Percentiles rank a stretch among this genome's conserved stretches.
Conservation (phyloP, 2,329 filamentous ascomycete genomes). For the Cladosporium sp. region DNA sequence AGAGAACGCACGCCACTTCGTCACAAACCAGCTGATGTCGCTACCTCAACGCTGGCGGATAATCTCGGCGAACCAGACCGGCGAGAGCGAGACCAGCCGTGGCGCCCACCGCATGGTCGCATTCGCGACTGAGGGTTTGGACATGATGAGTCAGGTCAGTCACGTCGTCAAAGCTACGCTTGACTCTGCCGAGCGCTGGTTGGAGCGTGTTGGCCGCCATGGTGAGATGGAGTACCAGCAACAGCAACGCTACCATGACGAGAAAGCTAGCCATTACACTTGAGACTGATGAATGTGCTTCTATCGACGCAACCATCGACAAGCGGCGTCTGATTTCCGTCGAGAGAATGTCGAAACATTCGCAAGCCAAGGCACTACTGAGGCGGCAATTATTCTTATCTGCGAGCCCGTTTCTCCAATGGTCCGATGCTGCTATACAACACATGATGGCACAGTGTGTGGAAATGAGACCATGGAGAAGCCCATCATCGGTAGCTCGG, state of each 20-base stretch:
- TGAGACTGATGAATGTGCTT: background rate
- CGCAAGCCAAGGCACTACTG: background rate
- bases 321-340: background rate
- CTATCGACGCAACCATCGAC: background rate
- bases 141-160: slow-evolving; percentile 91
- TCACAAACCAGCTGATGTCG: slow-evolving; percentile 77
- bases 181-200: slow-evolving; percentile 86
- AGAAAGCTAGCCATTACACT: slow-evolving; percentile 7
- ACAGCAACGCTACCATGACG: slow-evolving; percentile 4
- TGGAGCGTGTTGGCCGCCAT: slow-evolving; percentile 47
- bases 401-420: background rate
- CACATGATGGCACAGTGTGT: too few relatives aligned
- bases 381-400: background rate
- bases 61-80: slow-evolving; percentile 47
- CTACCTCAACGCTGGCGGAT: slow-evolving; percentile 78
- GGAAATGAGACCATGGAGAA: too few relatives aligned
- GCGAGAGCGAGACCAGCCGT: slow-evolving; percentile 45
- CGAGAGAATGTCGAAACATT: background rate
- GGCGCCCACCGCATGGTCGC: slow-evolving; percentile 74
- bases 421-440: background rate
- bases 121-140: slow-evolving; percentile 82
- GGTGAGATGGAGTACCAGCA: slow-evolving; percentile 4
- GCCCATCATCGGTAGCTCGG: too few relatives aligned
- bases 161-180: slow-evolving; percentile 85
- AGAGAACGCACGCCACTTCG: slow-evolving; percentile 78